phyloP scores from a whole-genome alignment of 495 filamentous ascomycete genomes.

The Penicillium coffeae region DNA sequence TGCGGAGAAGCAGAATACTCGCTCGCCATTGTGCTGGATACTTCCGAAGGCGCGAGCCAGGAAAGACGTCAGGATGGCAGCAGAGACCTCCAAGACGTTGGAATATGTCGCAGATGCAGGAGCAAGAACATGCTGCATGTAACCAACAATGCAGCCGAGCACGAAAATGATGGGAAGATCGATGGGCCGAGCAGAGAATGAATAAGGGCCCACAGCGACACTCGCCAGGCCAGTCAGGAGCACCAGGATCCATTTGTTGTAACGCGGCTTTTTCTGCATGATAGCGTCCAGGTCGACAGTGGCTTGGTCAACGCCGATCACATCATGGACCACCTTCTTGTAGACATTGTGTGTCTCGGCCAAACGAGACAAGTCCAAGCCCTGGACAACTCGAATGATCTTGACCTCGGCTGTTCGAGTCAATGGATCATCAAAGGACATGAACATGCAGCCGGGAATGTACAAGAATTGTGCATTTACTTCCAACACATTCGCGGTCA shows the following conservation, averaged over 20 bases:
- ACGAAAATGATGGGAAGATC: constrained; percentile 84
- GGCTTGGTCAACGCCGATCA: constrained; percentile 74
- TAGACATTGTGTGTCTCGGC: constrained; percentile 82
- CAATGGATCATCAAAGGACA: constrained; percentile 81
- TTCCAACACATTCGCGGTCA: constrained; percentile 79
- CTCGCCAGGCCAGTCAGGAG: constrained; percentile 78
- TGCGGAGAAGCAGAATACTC: constrained; percentile 80
- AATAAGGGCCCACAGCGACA: constrained; percentile 74
- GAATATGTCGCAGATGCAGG: constrained; percentile 69
- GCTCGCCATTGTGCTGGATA: constrained; percentile 46
- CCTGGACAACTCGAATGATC: constrained; percentile 68
- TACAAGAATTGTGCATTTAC: constrained; percentile 88
- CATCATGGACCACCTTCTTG: constrained; percentile 87
- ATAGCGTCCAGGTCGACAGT: constrained; percentile 59
- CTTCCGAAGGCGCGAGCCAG: constrained; percentile 79
- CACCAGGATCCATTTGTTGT: constrained; percentile 63
- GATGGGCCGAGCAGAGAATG: constrained; percentile 76
- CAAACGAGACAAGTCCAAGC: constrained; percentile 76
- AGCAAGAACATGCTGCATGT: constrained; percentile 72
- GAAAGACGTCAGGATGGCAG: constrained; percentile 77
- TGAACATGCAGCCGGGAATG: constrained; percentile 88
- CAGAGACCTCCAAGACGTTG: constrained; percentile 85
- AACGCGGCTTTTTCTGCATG: constrained; percentile 51
- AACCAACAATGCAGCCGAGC: constrained; percentile 75
- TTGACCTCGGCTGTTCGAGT: constrained; percentile 90